Evolutionary conservation across 1,284 basidiomycete species (phyloP).

Genomic region (Xanthoconium separans): DNA sequence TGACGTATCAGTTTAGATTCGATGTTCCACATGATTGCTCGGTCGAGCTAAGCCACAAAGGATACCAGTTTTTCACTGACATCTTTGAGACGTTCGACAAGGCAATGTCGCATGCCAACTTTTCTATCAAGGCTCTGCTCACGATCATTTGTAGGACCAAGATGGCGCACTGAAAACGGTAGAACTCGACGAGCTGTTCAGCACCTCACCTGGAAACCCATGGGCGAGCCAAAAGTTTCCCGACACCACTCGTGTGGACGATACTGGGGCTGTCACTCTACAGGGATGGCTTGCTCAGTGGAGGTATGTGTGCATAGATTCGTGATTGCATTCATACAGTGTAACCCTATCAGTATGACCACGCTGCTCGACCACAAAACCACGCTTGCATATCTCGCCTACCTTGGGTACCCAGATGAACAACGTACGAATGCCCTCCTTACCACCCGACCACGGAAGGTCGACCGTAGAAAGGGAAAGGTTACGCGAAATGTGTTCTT

Average conservation of each 20-base stretch:
- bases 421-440: constrained; percentile 79
- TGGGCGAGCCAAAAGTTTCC: constrained; percentile 88
- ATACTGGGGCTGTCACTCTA: constrained; percentile 87
- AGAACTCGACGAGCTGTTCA: constrained; percentile 91
- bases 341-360: constrained; percentile 74
- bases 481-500: constrained; percentile 88
- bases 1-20: constrained; percentile 54
- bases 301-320: constrained; percentile 61
- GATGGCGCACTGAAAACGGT: constrained; percentile 87
- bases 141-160: constrained; percentile 65
- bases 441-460: constrained; percentile 78
- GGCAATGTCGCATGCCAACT: constrained; percentile 38
- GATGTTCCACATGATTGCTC: constrained; percentile 93
- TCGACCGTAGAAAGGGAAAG: constrained; percentile 85
- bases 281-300: constrained; percentile 99
- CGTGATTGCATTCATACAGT: background rate
- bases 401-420: constrained; percentile 81
- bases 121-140: background rate
- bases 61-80: constrained; percentile 97
- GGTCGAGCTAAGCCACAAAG: constrained; percentile 89
- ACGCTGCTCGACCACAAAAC: constrained; percentile 91
- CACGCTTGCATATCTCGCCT: constrained; percentile 94
- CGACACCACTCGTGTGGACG: constrained; percentile 88
- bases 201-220: constrained; percentile 93
- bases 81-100: constrained; percentile 97